Percentiles rank a stretch among this genome's conserved stretches.
Conservation (phyloP, 2,329 filamentous ascomycete species). For the Phialophora macrospora region DNA sequence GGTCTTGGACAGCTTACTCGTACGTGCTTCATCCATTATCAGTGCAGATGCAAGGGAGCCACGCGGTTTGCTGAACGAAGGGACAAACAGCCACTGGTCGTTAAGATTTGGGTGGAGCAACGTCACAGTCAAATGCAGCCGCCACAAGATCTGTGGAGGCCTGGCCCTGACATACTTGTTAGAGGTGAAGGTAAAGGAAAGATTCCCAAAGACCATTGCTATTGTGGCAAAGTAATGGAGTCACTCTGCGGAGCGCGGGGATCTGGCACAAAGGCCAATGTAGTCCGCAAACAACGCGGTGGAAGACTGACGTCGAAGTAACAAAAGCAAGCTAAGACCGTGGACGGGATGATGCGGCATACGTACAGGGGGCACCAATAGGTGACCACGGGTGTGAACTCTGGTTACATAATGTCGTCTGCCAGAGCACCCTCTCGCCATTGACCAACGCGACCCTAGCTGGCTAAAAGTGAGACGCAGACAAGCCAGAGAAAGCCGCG, state of each 20-base stretch:
- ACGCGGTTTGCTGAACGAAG: neutral
- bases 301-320: neutral
- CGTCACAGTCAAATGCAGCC: neutral
- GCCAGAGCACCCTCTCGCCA: neutral
- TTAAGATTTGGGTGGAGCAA: neutral
- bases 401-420: neutral
- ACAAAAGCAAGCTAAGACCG: constrained; percentile 1
- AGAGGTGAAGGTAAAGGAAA: neutral
- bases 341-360: constrained; percentile 3
- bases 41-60: neutral
- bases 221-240: neutral
- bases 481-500: neutral
- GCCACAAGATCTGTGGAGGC: neutral
- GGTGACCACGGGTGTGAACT: neutral
- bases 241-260: neutral
- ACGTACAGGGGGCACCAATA: neutral
- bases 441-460: neutral
- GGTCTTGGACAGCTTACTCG: neutral
- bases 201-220: neutral
- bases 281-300: neutral
- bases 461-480: neutral
- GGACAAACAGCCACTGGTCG: neutral
- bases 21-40: neutral
- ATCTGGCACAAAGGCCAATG: neutral
- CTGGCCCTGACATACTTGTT: neutral